Conservation (phyloP, 345 rosid genomes). For the Turritis glabra region DNA sequence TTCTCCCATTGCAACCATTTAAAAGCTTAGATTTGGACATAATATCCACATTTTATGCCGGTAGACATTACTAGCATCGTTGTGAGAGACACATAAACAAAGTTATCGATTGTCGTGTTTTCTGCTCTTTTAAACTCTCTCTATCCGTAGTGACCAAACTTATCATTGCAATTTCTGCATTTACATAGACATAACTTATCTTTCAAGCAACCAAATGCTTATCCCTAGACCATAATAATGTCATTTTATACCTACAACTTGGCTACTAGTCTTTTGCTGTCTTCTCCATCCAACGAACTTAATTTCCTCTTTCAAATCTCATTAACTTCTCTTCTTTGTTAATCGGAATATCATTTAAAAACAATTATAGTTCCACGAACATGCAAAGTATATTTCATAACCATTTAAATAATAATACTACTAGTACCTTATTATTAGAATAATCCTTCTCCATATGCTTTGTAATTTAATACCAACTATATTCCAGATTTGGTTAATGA, state of each 20-base stretch:
- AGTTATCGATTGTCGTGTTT: conserved; percentile 24
- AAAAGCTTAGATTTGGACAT: not conserved
- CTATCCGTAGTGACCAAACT: conserved; percentile 1
- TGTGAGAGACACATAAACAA: conserved; percentile 22
- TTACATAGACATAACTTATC: conserved; percentile 31
- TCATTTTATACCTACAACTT: conserved; percentile 32
- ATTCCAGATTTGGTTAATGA: conserved; percentile 20
- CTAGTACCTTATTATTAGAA: conserved; percentile 2
- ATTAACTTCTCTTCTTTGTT: conserved; percentile 16
- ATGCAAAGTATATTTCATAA: conserved; percentile 21
- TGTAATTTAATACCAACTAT: conserved; percentile 33
- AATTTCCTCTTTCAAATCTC: conserved; percentile 8
- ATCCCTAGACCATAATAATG: conserved; percentile 24
- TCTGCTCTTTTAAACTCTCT: conserved; percentile 20
- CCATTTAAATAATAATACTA: not conserved
- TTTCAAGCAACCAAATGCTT: conserved; percentile 36
- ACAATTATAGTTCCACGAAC: conserved; percentile 34
- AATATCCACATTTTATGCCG: not conserved
- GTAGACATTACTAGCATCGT: conserved; percentile 8
- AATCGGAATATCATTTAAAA: conserved; percentile 22
- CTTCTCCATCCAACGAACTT: conserved; percentile 24
- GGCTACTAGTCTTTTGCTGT: conserved; percentile 28
- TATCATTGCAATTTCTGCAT: conserved; percentile 31
- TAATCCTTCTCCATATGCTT: conserved; percentile 21
- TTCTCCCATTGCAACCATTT: too few species aligned